Evolutionary conservation across 495 filamentous ascomycete species (phyloP).

Genomic region (Staphylotrichum tortipilum): DNA sequence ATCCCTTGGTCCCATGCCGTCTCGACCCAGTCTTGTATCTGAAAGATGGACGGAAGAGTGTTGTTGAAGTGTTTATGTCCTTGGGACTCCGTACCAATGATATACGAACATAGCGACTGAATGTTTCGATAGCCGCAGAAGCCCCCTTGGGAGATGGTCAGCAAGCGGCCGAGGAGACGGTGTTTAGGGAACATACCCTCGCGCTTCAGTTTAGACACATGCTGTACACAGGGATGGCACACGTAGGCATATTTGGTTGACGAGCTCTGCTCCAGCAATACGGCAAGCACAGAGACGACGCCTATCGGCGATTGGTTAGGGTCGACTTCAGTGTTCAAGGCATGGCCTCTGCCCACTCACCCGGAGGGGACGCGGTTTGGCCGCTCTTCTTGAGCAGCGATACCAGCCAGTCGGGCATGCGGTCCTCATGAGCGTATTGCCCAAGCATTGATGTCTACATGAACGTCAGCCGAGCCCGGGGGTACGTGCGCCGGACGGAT

Average conservation of each 20-base stretch:
- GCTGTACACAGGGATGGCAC: constrained; percentile 66
- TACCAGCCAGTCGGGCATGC: constrained; percentile 77
- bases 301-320: constrained; percentile 28
- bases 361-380: constrained; percentile 46
- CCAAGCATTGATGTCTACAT: constrained; percentile 59
- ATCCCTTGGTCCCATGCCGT: constrained; percentile 82
- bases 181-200: constrained; percentile 41
- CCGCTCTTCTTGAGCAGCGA: constrained; percentile 58
- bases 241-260: constrained; percentile 62
- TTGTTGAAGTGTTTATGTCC: constrained; percentile 53
- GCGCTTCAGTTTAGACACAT: constrained; percentile 69
- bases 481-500: neutral
- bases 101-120: constrained; percentile 82
- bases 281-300: constrained; percentile 67
- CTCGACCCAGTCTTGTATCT: constrained; percentile 85
- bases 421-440: constrained; percentile 74
- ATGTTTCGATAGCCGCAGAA: constrained; percentile 99
- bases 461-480: neutral
- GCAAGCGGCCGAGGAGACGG: neutral
- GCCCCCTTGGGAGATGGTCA: constrained; percentile 44
- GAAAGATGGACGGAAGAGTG: constrained; percentile 66
- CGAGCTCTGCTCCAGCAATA: constrained; percentile 59
- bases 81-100: constrained; percentile 47
- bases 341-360: constrained; percentile 38
- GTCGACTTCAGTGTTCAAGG: too few relatives aligned